Evolutionary conservation across 2,329 filamentous ascomycete genomes (phyloP).

Genomic region (Cercospora citrullina): DNA sequence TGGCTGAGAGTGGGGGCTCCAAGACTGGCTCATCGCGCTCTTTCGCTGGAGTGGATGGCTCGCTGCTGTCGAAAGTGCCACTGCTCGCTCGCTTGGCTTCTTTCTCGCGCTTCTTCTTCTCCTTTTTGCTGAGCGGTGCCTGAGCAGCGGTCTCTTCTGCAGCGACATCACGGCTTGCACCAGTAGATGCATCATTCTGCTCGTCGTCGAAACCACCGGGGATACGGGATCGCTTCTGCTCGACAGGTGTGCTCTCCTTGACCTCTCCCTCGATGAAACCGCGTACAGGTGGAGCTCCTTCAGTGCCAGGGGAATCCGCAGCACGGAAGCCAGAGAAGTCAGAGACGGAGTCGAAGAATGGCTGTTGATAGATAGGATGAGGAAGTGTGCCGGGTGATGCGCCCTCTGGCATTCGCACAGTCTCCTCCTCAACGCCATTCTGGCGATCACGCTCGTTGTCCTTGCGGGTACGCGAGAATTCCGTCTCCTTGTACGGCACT

Average conservation of each 20-base stretch:
- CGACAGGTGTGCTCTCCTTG: conserved; percentile 58
- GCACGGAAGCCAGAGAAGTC: conserved; percentile 37
- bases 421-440: conserved; percentile 19
- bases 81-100: conserved; percentile 37
- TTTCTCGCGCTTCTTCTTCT: conserved; percentile 41
- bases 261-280: conserved; percentile 48
- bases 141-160: conserved; percentile 33
- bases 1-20: conserved; percentile 6
- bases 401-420: conserved; percentile 12
- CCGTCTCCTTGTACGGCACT: conserved; percentile 7
- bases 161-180: conserved; percentile 5
- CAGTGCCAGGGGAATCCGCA: conserved; percentile 37
- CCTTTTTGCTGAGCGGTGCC: conserved; percentile 36
- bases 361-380: conserved; percentile 36
- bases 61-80: conserved; percentile 18
- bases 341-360: conserved; percentile 46
- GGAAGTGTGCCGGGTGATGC: background rate
- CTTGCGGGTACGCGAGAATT: conserved; percentile 17
- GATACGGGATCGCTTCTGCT: conserved; percentile 54
- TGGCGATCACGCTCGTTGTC: conserved; percentile 15
- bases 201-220: conserved; percentile 61
- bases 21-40: conserved; percentile 1
- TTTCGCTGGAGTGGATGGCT: conserved; percentile 19
- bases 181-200: conserved; percentile 1
- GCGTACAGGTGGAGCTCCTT: conserved; percentile 36